phyloP scores from a whole-genome alignment of 805 yeast genomes.

The Spathaspora arborariae region DNA sequence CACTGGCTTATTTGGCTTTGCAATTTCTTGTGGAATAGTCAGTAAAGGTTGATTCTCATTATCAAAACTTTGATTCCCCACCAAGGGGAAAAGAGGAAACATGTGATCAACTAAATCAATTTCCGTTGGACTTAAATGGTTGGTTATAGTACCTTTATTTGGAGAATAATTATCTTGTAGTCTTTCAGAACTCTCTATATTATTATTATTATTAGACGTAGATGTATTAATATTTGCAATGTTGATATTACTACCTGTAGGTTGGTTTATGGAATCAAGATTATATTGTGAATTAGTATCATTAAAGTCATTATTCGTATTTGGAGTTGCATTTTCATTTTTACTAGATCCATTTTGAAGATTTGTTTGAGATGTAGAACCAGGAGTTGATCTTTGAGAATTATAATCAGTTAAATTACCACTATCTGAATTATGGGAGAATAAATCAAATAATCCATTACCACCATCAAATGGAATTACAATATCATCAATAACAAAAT shows the following conservation, averaged over 20 bases:
- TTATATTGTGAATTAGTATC: background rate
- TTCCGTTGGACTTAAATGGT: conserved; percentile 11
- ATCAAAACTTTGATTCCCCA: conserved; percentile 36
- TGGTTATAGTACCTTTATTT: background rate
- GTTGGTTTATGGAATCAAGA: background rate
- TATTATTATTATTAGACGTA: background rate
- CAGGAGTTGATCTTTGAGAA: conserved; percentile 1
- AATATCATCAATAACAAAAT: conserved; percentile 28
- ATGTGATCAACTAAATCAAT: conserved; percentile 29
- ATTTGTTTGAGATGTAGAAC: background rate
- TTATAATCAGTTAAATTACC: background rate
- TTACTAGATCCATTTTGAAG: background rate
- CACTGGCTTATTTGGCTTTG: background rate
- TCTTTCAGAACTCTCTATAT: background rate
- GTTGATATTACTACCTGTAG: background rate
- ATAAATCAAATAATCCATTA: conserved; percentile 28
- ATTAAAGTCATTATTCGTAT: background rate
- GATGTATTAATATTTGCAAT: conserved; percentile 1
- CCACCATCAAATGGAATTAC: conserved; percentile 27
- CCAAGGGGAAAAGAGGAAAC: conserved; percentile 42
- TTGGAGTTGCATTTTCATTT: background rate
- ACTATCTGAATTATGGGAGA: conserved; percentile 11
- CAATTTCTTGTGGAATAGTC: conserved; percentile 13
- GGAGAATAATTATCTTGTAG: background rate
- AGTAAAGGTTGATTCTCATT: conserved; percentile 33